Conservation (phyloP, 2,329 filamentous ascomycete species). For the Blastomyces gilchristii region DNA sequence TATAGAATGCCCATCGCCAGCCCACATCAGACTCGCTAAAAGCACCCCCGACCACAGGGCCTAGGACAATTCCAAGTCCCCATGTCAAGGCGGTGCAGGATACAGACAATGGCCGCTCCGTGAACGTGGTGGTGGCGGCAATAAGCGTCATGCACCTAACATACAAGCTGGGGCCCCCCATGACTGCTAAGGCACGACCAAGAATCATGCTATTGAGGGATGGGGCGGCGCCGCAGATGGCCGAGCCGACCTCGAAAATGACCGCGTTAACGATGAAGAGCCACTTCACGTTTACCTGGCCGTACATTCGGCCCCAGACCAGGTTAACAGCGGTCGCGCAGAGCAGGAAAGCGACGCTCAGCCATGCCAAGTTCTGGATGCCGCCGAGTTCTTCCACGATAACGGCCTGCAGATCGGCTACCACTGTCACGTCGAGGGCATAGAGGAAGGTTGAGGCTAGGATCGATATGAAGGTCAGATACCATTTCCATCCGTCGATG, state of each 20-base stretch:
- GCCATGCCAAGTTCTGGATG: not conserved
- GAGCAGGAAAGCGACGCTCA: not conserved
- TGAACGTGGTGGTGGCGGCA: not conserved
- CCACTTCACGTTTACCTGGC: not conserved
- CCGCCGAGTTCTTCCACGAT: not conserved
- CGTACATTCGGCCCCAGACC: not conserved
- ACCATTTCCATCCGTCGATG: not conserved
- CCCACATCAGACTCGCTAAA: slow-evolving; percentile 22
- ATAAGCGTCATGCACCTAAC: not conserved
- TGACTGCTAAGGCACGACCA: not conserved
- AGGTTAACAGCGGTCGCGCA: not conserved
- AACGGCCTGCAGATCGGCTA: not conserved
- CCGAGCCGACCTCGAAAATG: not conserved
- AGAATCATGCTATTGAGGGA: not conserved
- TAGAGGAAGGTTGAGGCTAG: not conserved
- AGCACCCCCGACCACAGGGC: slow-evolving; percentile 32
- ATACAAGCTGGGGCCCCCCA: not conserved
- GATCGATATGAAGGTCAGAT: not conserved
- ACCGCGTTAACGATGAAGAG: not conserved
- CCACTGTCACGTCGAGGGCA: not conserved
- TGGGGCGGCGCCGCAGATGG: not conserved
- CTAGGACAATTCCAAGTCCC: slow-evolving; percentile 29
- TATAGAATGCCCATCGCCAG: slow-evolving; percentile 38
- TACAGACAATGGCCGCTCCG: not conserved
- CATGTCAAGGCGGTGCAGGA: slow-evolving; percentile 25